These are phyloP conservation scores for Populus ilicifolia DNA, from an alignment of 345 rosid genomes.

Conservation along the genomic window DNA sequence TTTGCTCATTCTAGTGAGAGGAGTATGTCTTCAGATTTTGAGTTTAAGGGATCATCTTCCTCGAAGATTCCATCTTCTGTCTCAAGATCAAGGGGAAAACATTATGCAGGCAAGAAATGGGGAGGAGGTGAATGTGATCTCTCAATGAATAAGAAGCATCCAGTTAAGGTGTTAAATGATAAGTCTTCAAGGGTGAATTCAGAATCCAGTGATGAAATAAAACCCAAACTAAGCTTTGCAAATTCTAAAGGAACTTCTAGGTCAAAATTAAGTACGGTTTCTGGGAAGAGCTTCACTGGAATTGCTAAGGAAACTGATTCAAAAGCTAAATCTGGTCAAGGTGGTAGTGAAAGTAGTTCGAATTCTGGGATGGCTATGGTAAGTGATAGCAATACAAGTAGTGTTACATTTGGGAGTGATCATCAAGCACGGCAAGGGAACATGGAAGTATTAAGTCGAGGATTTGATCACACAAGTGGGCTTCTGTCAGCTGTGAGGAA, in stretches of 20 bases:
- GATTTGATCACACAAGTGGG: slow-evolving; percentile 31
- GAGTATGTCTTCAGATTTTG: slow-evolving; percentile 18
- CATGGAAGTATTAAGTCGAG: slow-evolving; percentile 33
- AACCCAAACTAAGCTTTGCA: slow-evolving; percentile 29
- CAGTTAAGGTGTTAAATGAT: slow-evolving; percentile 28
- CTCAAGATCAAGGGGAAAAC: slow-evolving; percentile 61
- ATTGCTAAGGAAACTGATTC: slow-evolving; percentile 11
- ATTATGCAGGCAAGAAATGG: slow-evolving; percentile 34
- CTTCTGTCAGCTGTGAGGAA: slow-evolving; percentile 37
- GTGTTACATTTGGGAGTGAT: slow-evolving; percentile 34
- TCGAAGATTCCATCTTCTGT: slow-evolving; percentile 48
- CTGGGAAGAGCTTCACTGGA: slow-evolving; percentile 19
- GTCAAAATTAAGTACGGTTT: slow-evolving; percentile 22
- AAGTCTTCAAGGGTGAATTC: slow-evolving; percentile 15
- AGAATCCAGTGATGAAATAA: slow-evolving; percentile 22
- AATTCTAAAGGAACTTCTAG: slow-evolving; percentile 30
- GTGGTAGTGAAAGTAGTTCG: slow-evolving; percentile 11
- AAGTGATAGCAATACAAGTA: slow-evolving; percentile 34
- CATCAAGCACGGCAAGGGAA: slow-evolving; percentile 22
- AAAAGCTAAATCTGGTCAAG: slow-evolving; percentile 8
- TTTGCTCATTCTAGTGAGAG: slow-evolving; percentile 33
- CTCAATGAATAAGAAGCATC: slow-evolving; percentile 21
- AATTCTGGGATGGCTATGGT: slow-evolving; percentile 20
- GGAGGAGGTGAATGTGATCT: slow-evolving; percentile 17
- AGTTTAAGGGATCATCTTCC: slow-evolving; percentile 26